Conservation (phyloP, 2,329 filamentous ascomycete species). For the Diplodia corticola region DNA sequence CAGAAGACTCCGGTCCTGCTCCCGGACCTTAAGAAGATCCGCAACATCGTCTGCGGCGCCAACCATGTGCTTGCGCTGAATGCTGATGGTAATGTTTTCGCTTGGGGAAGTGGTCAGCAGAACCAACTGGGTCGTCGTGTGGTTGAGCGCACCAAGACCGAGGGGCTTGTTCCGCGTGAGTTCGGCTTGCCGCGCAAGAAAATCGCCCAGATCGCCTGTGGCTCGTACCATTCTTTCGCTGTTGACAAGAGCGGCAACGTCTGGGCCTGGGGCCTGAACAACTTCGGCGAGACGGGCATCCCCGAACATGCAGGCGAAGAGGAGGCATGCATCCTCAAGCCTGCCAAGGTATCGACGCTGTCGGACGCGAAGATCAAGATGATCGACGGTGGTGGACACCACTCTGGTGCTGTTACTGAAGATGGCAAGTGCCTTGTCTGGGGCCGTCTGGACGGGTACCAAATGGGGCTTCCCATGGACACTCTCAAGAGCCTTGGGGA, state of each 20-base stretch:
- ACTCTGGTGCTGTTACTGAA: constrained; percentile 62
- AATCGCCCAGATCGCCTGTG: constrained; percentile 65
- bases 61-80: constrained; percentile 73
- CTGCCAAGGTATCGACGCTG: constrained; percentile 64
- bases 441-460: constrained; percentile 61
- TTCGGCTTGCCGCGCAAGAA: constrained; percentile 57
- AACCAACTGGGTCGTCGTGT: constrained; percentile 67
- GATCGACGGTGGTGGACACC: constrained; percentile 73
- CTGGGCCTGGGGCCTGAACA: constrained; percentile 84
- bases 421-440: constrained; percentile 59
- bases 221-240: constrained; percentile 80
- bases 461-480: constrained; percentile 47
- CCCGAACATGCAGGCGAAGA: constrained; percentile 64
- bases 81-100: constrained; percentile 62
- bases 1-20: constrained; percentile 55
- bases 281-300: constrained; percentile 77
- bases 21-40: constrained; percentile 65
- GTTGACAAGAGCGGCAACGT: constrained; percentile 68
- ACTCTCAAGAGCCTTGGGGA: constrained; percentile 53
- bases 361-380: constrained; percentile 63
- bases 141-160: constrained; percentile 59
- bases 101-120: constrained; percentile 74
- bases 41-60: constrained; percentile 63
- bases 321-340: constrained; percentile 68
- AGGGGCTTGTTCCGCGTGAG: constrained; percentile 57